Percentiles rank a stretch among this genome's conserved stretches.
Conservation (phyloP, 192 early-diverging fungal species). For the Spinellus fusiger region DNA sequence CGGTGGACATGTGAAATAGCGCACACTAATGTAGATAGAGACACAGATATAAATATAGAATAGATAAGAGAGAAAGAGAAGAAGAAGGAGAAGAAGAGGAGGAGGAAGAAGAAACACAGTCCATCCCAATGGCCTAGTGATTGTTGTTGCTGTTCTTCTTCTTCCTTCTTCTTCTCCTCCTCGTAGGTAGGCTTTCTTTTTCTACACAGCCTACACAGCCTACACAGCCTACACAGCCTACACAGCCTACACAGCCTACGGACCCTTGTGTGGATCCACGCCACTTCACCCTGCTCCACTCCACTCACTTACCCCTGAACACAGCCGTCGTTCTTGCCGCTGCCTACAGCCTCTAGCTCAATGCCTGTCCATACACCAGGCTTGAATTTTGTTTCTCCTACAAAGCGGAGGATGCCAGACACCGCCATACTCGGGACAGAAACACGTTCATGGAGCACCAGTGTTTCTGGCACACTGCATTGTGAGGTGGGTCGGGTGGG, state of each 20-base stretch:
- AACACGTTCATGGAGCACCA: slow-evolving; percentile 11
- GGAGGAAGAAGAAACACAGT: too few species aligned
- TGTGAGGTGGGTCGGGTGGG: not conserved
- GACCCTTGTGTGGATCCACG: not conserved
- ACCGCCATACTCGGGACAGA: slow-evolving; percentile 7
- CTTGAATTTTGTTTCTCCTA: slow-evolving; percentile 67
- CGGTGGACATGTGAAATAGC: slow-evolving; percentile 20
- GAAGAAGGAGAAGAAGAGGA: not conserved
- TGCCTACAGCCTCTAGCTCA: slow-evolving; percentile 61
- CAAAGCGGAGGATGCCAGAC: slow-evolving; percentile 58
- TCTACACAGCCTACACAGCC: too few species aligned
- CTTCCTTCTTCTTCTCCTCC: too few species aligned
- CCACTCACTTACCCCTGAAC: slow-evolving; percentile 60
- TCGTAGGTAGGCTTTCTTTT: too few species aligned
- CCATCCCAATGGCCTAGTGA: too few species aligned
- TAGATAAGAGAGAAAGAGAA: not conserved
- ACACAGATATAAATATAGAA: slow-evolving; percentile 1
- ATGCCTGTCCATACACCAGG: slow-evolving; percentile 75
- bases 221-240: not conserved
- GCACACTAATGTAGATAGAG: slow-evolving; percentile 1
- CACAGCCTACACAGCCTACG: not conserved
- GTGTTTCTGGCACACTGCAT: not conserved
- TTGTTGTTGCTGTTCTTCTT: too few species aligned
- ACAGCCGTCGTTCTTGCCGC: slow-evolving; percentile 73
- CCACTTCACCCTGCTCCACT: not conserved